Percentiles rank a stretch among this genome's conserved stretches.
Evolutionary conservation across 768 basidiomycete genomes (phyloP).

Genomic region (Sarcomyxa edulis): DNA sequence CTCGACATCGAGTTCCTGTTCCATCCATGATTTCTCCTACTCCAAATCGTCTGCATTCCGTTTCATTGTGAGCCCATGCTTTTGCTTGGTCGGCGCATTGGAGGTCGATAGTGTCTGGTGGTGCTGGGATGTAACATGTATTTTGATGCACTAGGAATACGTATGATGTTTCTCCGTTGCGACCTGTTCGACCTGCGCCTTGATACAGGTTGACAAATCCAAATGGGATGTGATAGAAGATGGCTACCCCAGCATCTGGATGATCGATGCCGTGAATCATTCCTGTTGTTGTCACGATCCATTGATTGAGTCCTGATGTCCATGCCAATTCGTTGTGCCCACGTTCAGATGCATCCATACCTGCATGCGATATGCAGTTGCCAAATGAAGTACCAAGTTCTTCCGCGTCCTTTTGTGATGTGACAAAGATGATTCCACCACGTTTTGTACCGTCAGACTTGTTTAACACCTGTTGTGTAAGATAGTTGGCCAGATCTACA

Average conservation of each 20-base stretch:
- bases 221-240: neutral
- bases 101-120: neutral
- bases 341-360: too few relatives aligned
- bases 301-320: too few relatives aligned
- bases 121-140: neutral
- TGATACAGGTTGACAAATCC: neutral
- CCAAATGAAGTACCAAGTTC: too few relatives aligned
- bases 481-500: too few relatives aligned
- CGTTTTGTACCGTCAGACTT: too few relatives aligned
- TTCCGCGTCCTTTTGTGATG: too few relatives aligned
- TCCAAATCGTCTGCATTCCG: neutral
- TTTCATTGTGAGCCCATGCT: neutral
- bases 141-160: neutral
- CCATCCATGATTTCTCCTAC: neutral
- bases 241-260: neutral
- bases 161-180: neutral
- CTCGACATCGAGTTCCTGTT: neutral
- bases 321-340: too few relatives aligned
- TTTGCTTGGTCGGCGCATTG: neutral
- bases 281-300: too few relatives aligned
- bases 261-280: too few relatives aligned
- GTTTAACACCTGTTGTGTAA: too few relatives aligned
- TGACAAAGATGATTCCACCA: too few relatives aligned
- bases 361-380: too few relatives aligned
- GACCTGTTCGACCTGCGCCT: neutral